Evolutionary conservation across 441 rosid species (phyloP), one percentile per base, ranked within the genome.

Genomic region (Erodium chrysanthum): DNA sequence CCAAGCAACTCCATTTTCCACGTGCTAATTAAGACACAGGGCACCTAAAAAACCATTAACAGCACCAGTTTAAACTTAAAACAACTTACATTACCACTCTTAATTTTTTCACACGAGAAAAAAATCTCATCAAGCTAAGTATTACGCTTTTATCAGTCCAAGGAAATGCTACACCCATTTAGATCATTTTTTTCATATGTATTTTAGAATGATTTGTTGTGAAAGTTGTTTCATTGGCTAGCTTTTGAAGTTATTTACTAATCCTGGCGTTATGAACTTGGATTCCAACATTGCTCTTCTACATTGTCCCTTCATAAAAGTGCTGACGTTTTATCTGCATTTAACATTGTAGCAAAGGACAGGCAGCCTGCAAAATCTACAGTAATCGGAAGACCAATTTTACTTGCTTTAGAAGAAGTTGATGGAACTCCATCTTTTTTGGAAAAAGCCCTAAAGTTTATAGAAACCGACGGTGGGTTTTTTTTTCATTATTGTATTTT

Each of bases 381-480:
- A 17, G 88, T 92, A 68, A 37, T 84, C 64, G 96, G 96, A 76
- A 86, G 90, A 75, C 98, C 99, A 50, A 78, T 92, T 79, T 81
- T 95, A 74, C 93, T 88, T 76, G 99, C 99, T 65, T 71, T 95
- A 65, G 98, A 95, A 84, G 98, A 95, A 78, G 96, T 88, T 70
- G 99, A 95, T 75, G 99, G 98, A 72, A 71, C 90, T 81, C 99
- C 99, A 35, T 90, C 99, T 52, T 95, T 95, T 83, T 79, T 95
- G 87, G 99, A 95, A 78, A 95, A 95, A 79, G 93, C 98, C 75
- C 93, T 95, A 63, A 84, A 83, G 74, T 95, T 86, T 76, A 81
- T 92, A 68, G 99, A 95, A 85, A 87, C 85, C 71, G 75, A 90
- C 67, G 99, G 99, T 92, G 82, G 74, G 90, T 77, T 77, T 40